Base-by-base conservation (phyloP, 441 rosid species). In the Populus tomentosa region DNA sequence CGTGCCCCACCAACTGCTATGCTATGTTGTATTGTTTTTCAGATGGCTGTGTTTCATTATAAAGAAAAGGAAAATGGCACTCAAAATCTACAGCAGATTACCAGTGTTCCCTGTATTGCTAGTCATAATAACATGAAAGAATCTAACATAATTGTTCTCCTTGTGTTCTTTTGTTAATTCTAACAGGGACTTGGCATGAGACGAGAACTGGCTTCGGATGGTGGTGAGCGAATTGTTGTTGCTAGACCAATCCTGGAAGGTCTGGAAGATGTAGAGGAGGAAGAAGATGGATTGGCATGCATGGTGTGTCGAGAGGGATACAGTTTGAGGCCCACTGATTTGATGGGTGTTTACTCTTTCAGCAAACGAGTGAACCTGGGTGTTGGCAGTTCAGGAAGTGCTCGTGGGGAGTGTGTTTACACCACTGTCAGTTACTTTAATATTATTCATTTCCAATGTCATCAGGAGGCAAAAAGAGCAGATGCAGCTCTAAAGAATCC, bases 221-320 rank as follows among this genome's bases (percentile, higher is more conserved):
- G 99, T 73, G 99, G 98, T 75, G 94, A 92, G 83, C 87, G 99
- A 78, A 97, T 97, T 78, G 88, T 97, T 62, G 97, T 97, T 80
- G 84, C 93, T 46, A 88, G 28, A 76, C 99, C 98, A 73, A 78
- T 86, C 81, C 91, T 97, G 35, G 99, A 97, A 92, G 99, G 99
- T 75, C 82, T 94, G 73, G 99, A 95, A 71, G 99, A 95, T 83
- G 98, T 97, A 59, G 95, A 95, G 82, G 99, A 96, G 86, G 99
- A 97, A 79, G 94, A 91, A 82, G 98, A 94, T 88, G 99, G 99
- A 38, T 79, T 97, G 85, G 98, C 99, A 76, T 95, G 99, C 81
- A 94, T 97, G 98, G 99, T 97, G 42, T 97, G 99, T 84, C 85
- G 97, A 83, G 99, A 97, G 79, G 99, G 99, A 82, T 97, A 97